Evolutionary conservation across 192 early-diverging fungal species (phyloP).

Genomic region (Podila verticillata): DNA sequence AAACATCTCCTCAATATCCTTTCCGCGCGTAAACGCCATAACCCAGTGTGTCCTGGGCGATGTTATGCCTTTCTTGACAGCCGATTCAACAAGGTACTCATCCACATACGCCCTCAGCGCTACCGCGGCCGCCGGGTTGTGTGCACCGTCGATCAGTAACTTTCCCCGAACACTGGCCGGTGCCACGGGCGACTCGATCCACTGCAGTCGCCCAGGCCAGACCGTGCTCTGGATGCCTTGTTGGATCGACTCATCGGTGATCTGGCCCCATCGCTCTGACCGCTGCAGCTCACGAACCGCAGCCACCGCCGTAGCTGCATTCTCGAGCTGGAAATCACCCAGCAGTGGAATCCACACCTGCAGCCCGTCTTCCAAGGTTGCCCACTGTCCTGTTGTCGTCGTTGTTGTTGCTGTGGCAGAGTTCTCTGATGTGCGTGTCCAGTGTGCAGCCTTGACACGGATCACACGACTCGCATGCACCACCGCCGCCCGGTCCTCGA

Average conservation of each 20-base stretch:
- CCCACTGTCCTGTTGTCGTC: slow-evolving; percentile 15
- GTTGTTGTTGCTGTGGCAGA: not conserved
- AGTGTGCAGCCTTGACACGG: slow-evolving; percentile 34
- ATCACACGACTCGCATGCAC: slow-evolving; percentile 19
- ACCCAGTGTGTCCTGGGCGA: slow-evolving; percentile 73
- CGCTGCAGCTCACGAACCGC: slow-evolving; percentile 63
- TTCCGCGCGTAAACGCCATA: slow-evolving; percentile 77
- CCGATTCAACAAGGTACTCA: slow-evolving; percentile 6
- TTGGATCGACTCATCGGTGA: slow-evolving; percentile 63
- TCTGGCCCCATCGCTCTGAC: slow-evolving; percentile 9
- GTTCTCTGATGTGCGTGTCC: slow-evolving; percentile 12
- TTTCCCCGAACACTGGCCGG: slow-evolving; percentile 36
- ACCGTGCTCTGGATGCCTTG: slow-evolving; percentile 71
- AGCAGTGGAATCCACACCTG: slow-evolving; percentile 66
- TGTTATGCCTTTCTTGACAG: not conserved
- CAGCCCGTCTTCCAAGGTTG: slow-evolving; percentile 17
- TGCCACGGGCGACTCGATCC: slow-evolving; percentile 47
- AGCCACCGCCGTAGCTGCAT: slow-evolving; percentile 78
- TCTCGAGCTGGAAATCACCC: slow-evolving; percentile 84
- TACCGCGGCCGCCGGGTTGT: slow-evolving; percentile 81
- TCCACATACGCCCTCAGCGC: slow-evolving; percentile 76
- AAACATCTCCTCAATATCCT: slow-evolving; percentile 71
- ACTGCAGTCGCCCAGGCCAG: slow-evolving; percentile 91
- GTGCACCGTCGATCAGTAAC: slow-evolving; percentile 92
- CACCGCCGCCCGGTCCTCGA: slow-evolving; percentile 25